These are phyloP conservation scores for Coemansia sp. DNA, from an alignment of 192 early-diverging fungal genomes.

Conservation along the genomic window DNA sequence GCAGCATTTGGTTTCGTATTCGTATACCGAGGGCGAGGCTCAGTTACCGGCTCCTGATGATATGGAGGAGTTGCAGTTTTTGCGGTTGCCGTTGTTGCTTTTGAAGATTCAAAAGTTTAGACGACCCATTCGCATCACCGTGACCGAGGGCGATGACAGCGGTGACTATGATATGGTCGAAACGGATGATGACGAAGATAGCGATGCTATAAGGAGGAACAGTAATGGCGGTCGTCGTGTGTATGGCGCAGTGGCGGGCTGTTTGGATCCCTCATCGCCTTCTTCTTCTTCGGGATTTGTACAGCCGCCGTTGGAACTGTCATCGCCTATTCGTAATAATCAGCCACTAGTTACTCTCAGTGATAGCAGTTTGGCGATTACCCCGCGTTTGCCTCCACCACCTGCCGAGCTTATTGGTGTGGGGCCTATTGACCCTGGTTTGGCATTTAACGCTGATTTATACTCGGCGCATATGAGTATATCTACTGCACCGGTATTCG, in stretches of 20 bases:
- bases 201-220: neutral
- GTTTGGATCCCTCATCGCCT: neutral
- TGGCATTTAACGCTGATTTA: neutral
- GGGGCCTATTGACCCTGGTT: neutral
- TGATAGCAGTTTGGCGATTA: neutral
- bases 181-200: conserved; percentile 28
- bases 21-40: conserved; percentile 25
- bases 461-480: neutral
- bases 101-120: conserved; percentile 47
- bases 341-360: neutral
- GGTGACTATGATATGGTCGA: conserved; percentile 31
- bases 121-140: conserved; percentile 30
- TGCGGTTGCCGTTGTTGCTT: conserved; percentile 34
- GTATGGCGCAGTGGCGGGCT: neutral
- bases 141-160: conserved; percentile 24
- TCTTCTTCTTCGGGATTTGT: neutral
- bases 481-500: neutral
- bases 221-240: neutral
- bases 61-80: conserved; percentile 40
- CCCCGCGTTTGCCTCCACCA: neutral
- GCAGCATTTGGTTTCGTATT: conserved; percentile 50
- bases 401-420: neutral
- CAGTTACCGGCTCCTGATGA: conserved; percentile 36
- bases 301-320: neutral
- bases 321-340: neutral